Evolutionary conservation across 768 basidiomycete genomes (phyloP).

Genomic region (Daedaleopsis nitida): DNA sequence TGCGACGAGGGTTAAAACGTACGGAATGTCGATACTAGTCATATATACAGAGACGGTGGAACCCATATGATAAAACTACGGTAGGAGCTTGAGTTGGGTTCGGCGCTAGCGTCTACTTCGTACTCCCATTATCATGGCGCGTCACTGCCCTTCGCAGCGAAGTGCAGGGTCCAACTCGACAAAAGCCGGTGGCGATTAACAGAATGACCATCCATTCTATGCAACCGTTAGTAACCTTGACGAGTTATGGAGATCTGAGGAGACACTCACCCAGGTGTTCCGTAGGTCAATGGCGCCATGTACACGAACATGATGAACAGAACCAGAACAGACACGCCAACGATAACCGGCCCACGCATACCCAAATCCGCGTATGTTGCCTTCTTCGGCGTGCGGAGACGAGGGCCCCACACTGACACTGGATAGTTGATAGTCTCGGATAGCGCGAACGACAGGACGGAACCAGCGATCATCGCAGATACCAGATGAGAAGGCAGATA

Average conservation of each 20-base stretch:
- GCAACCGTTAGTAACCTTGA: conserved; percentile 15
- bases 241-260: neutral
- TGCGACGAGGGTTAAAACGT: too few species aligned
- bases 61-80: neutral
- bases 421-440: conserved; percentile 93
- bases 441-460: conserved; percentile 87
- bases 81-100: neutral
- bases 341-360: conserved; percentile 68
- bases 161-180: conserved; percentile 93
- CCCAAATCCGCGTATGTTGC: conserved; percentile 73
- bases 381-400: conserved; percentile 15
- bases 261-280: conserved; percentile 84
- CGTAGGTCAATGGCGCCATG: conserved; percentile 91
- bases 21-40: neutral
- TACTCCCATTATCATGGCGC: neutral
- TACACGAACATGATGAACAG: conserved; percentile 71
- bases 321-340: conserved; percentile 56
- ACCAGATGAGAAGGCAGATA: conserved; percentile 97
- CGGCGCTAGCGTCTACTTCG: neutral
- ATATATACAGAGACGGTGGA: neutral
- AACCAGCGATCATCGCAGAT: conserved; percentile 89
- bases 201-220: conserved; percentile 79
- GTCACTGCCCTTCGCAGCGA: conserved; percentile 62
- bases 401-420: conserved; percentile 71
- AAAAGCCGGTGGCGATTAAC: conserved; percentile 85